phyloP scores from a whole-genome alignment of 2,329 filamentous ascomycete species.

The Coniochaeta sp. region DNA sequence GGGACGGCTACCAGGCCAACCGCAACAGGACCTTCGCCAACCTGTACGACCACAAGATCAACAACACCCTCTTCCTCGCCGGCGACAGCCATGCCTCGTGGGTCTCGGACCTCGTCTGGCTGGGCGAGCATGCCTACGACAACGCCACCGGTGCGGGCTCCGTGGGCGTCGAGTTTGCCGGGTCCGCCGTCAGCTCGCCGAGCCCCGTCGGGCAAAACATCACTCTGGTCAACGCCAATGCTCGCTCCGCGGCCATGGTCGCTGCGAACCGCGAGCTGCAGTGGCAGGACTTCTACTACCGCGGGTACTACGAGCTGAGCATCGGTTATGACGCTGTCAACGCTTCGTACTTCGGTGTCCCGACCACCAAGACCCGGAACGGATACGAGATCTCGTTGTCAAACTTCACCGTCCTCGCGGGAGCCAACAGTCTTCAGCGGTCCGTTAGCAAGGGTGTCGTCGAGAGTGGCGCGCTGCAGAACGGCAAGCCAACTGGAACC shows the following conservation, averaged over 20 bases:
- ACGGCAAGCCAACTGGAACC: conserved; percentile 30
- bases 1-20: conserved; percentile 63
- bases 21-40: conserved; percentile 63
- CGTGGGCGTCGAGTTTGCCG: conserved; percentile 59
- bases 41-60: conserved; percentile 60
- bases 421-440: conserved; percentile 49
- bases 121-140: conserved; percentile 46
- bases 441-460: conserved; percentile 33
- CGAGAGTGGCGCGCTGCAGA: conserved; percentile 49
- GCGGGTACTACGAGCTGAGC: conserved; percentile 64
- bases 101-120: conserved; percentile 53
- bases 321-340: conserved; percentile 48
- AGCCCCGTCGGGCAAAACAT: conserved; percentile 54
- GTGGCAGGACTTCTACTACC: conserved; percentile 68
- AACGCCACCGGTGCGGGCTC: conserved; percentile 43
- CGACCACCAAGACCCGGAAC: conserved; percentile 52
- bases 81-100: conserved; percentile 65
- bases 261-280: conserved; percentile 56
- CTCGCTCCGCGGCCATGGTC: conserved; percentile 34
- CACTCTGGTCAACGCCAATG: conserved; percentile 42
- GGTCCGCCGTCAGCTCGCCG: conserved; percentile 57
- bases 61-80: conserved; percentile 66
- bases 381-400: conserved; percentile 59
- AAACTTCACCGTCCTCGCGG: conserved; percentile 60
- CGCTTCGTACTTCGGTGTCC: conserved; percentile 58